Base-by-base conservation (phyloP, 176 grass and related monocot species). In the Eleusine coracana region DNA sequence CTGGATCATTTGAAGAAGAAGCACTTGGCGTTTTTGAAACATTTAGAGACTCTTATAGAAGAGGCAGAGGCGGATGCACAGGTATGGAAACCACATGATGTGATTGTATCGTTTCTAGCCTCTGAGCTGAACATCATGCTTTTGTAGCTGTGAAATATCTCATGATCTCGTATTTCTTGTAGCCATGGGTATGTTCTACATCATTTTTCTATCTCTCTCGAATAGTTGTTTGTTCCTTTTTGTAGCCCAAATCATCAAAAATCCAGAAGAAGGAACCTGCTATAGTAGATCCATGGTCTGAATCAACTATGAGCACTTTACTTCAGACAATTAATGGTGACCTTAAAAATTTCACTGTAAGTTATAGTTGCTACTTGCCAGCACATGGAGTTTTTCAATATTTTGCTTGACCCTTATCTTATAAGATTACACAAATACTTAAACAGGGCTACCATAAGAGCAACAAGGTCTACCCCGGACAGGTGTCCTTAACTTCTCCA, bases 391-490 rank as follows among this genome's bases (percentile, higher is more conserved):
- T 77, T 71, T 70, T 20, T 27, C 20, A 42, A 12, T 69, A 23
- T 82, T 25, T 63, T 37, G 11, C 65, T 71, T 73, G 38, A 28
- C 59, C 52, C 63, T 76, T 34, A 71, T 65, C 70, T 78, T 84
- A 74, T 82, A 73, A 20, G 50, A 42, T 16, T 81, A 1, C 64
- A 37, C 40, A 54, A 86, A 89, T 68, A 45, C 40, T 82, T 90
- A 5, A 84, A 84, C 85, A 99, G 93, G 96, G 96, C 65, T 99
- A 85, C 80, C 41, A 94, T 76, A 81, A 85, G 86, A 96, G 85
- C 70, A 96, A 80, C 71, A 99, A 92, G 89, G 50, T 76, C 12
- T 99, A 99, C 63, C 72, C 81, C 44, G 96, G 93, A 83, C 95
- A 94, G 83, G 83, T 96, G 72, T 78, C 91, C 46, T 85, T 99